These are phyloP conservation scores for Cornus controversa DNA, from an alignment of 148 eudicot genomes.

Conservation along the genomic window DNA sequence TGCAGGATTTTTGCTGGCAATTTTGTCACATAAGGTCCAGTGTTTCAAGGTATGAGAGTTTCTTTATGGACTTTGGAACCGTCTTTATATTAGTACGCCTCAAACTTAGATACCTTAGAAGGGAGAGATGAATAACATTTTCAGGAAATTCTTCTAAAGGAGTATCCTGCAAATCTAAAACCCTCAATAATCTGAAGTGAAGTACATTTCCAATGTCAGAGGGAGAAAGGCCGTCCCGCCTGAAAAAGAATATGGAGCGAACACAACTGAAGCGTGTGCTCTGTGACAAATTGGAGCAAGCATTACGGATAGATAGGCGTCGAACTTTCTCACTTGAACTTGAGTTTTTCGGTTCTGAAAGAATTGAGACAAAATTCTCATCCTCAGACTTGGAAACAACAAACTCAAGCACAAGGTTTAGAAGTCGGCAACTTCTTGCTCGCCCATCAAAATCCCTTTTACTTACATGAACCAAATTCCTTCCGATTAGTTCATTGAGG, in stretches of 20 bases:
- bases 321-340: neutral
- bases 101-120: slow-evolving; percentile 31
- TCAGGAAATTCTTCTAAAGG: slow-evolving; percentile 22
- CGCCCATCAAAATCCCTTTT: slow-evolving; percentile 13
- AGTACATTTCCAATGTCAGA: slow-evolving; percentile 1
- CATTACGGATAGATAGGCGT: slow-evolving; percentile 21
- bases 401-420: slow-evolving; percentile 12
- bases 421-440: slow-evolving; percentile 17
- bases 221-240: neutral
- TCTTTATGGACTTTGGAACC: slow-evolving; percentile 30
- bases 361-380: slow-evolving; percentile 13
- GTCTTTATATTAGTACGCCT: slow-evolving; percentile 20
- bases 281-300: neutral
- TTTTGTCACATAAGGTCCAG: slow-evolving; percentile 28
- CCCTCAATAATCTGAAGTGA: slow-evolving; percentile 12
- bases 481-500: slow-evolving; percentile 22
- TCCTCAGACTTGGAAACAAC: slow-evolving; percentile 27
- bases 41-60: slow-evolving; percentile 30
- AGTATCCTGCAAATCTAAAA: slow-evolving; percentile 27
- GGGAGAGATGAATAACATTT: slow-evolving; percentile 15
- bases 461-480: slow-evolving; percentile 20
- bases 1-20: neutral
- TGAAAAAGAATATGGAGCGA: slow-evolving; percentile 23
- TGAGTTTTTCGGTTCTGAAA: neutral
- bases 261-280: neutral